These are phyloP conservation scores for Leccinum disarticulatum DNA, from an alignment of 768 basidiomycete species.

Conservation along the genomic window DNA sequence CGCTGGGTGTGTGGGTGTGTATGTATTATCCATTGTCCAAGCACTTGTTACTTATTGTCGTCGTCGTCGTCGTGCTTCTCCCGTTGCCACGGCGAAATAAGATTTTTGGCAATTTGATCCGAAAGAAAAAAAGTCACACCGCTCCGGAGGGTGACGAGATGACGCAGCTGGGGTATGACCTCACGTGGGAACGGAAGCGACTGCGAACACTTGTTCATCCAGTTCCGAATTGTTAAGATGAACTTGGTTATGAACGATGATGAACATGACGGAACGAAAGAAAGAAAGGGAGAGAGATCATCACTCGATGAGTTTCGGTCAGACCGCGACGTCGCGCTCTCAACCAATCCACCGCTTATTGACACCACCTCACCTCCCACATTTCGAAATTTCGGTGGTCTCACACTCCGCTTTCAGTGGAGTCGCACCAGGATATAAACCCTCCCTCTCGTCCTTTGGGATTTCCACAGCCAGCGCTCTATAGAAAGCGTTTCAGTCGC, in stretches of 20 bases:
- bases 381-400: background rate
- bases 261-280: background rate
- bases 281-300: background rate
- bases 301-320: background rate
- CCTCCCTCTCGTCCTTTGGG: background rate
- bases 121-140: slow-evolving; percentile 9
- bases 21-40: background rate
- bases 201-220: background rate
- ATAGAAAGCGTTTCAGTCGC: background rate
- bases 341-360: slow-evolving; percentile 2
- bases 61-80: background rate
- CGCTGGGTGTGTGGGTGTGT: background rate
- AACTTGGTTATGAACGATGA: background rate
- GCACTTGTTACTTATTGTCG: background rate
- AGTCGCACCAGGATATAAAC: slow-evolving; percentile 11
- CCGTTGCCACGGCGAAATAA: slow-evolving; percentile 25
- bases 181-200: background rate
- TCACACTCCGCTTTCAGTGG: slow-evolving; percentile 10
- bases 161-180: slow-evolving; percentile 33
- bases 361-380: slow-evolving; percentile 8
- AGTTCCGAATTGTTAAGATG: background rate
- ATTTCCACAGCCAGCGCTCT: background rate
- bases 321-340: background rate
- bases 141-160: slow-evolving; percentile 10
- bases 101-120: slow-evolving; percentile 29